These are phyloP conservation scores for Lichtheimia ornata DNA, from an alignment of 371 early-diverging fungal genomes.

Conservation along the genomic window DNA sequence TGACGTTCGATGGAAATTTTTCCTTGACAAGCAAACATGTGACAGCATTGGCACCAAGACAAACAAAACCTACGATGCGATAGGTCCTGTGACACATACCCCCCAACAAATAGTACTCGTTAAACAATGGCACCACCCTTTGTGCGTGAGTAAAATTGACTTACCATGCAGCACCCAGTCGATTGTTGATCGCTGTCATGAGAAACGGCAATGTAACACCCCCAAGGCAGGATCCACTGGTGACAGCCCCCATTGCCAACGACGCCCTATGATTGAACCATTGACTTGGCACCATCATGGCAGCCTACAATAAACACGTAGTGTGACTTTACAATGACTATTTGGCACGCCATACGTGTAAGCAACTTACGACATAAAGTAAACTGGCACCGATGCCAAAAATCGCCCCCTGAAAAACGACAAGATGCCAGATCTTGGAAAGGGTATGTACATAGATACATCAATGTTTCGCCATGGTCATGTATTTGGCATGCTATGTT, in stretches of 20 bases:
- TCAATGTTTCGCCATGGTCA: neutral
- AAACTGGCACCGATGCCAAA: slow-evolving; percentile 68
- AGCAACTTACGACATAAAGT: slow-evolving; percentile 20
- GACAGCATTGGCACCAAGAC: slow-evolving; percentile 12
- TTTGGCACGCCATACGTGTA: too few species aligned
- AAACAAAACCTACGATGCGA: slow-evolving; percentile 20
- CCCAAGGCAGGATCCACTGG: slow-evolving; percentile 78
- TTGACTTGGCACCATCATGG: slow-evolving; percentile 55
- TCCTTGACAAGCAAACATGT: slow-evolving; percentile 23
- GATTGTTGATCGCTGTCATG: slow-evolving; percentile 54
- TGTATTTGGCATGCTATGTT: too few species aligned
- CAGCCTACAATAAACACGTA: slow-evolving; percentile 11
- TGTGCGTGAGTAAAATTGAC: neutral
- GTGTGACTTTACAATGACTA: neutral
- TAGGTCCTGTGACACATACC: slow-evolving; percentile 13
- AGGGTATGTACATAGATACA: neutral
- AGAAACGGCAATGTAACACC: slow-evolving; percentile 72
- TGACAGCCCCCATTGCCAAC: slow-evolving; percentile 73
- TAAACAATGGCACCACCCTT: neutral
- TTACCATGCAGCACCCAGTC: slow-evolving; percentile 58
- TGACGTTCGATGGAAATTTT: slow-evolving; percentile 14
- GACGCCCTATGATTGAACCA: slow-evolving; percentile 71
- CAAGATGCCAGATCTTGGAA: slow-evolving; percentile 63
- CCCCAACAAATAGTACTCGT: neutral
- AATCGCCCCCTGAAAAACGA: slow-evolving; percentile 68